phyloP scores from a whole-genome alignment of 2,329 filamentous ascomycete species.

The Neoscytalidium dimidiatum region DNA sequence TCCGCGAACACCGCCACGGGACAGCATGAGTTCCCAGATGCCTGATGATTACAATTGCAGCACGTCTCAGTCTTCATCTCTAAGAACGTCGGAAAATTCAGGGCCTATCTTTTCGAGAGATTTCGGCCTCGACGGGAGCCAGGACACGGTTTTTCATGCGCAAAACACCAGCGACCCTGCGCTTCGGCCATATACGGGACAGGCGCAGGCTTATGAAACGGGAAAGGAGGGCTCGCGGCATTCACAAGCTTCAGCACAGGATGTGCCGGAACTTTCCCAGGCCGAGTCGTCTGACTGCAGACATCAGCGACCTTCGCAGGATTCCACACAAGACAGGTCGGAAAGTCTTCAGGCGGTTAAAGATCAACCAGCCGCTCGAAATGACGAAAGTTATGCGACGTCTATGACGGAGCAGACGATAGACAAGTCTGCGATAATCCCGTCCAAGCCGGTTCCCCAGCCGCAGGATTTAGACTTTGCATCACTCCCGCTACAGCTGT shows the following conservation, averaged over 20 bases:
- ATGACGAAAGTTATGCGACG: neutral
- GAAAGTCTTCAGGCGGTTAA: neutral
- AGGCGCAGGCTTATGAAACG: no score
- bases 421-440: no score
- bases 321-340: neutral
- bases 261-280: neutral
- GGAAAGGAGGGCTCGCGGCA: neutral
- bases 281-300: neutral
- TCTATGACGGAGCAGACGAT: neutral
- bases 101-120: neutral
- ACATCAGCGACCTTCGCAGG: neutral
- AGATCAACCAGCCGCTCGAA: no score
- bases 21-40: neutral
- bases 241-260: neutral
- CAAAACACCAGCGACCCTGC: no score
- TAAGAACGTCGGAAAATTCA: neutral
- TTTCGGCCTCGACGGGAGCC: neutral
- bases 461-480: slow-evolving; percentile 25
- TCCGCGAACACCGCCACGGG: neutral
- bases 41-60: neutral
- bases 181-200: neutral
- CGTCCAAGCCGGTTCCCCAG: neutral
- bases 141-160: neutral
- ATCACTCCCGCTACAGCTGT: slow-evolving; percentile 27
- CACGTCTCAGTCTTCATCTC: neutral